Evolutionary conservation across 176 grass and related monocot genomes (phyloP).

Genomic region (Chloris gayana): DNA sequence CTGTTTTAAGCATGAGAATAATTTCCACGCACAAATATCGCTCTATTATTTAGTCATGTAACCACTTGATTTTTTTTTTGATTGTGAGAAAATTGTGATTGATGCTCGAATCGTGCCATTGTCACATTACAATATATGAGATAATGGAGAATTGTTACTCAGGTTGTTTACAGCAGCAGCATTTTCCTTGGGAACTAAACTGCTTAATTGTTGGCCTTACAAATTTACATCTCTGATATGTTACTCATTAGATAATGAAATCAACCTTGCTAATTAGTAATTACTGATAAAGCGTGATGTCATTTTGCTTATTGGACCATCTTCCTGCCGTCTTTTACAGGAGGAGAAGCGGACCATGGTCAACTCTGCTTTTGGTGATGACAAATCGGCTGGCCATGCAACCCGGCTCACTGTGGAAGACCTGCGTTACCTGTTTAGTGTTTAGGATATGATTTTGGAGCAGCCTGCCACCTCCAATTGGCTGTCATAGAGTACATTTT

Average conservation of each 20-base stretch:
- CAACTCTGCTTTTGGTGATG: constrained; percentile 88
- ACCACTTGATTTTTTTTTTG: constrained; percentile 8
- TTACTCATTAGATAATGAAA: not conserved
- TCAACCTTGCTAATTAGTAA: not conserved
- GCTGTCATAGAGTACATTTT: not conserved
- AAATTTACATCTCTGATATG: not conserved
- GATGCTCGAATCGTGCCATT: not conserved
- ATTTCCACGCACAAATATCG: not conserved
- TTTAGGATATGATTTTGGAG: constrained; percentile 62
- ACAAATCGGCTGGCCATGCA: constrained; percentile 61
- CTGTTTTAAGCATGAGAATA: constrained; percentile 16
- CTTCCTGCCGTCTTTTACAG: constrained; percentile 43
- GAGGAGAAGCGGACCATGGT: constrained; percentile 98
- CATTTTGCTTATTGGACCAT: not conserved
- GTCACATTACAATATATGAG: not conserved
- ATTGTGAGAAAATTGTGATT: constrained; percentile 6
- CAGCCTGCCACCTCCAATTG: not conserved
- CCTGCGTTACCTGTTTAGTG: constrained; percentile 85
- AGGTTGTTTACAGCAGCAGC: not conserved
- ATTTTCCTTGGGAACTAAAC: not conserved
- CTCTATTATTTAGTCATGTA: constrained; percentile 9
- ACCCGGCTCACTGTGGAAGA: constrained; percentile 84
- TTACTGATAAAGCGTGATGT: not conserved
- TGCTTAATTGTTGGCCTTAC: not conserved
- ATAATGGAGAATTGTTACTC: not conserved